These are phyloP conservation scores for Starmerella vaccinii DNA, from an alignment of 805 yeast genomes.

Conservation along the genomic window DNA sequence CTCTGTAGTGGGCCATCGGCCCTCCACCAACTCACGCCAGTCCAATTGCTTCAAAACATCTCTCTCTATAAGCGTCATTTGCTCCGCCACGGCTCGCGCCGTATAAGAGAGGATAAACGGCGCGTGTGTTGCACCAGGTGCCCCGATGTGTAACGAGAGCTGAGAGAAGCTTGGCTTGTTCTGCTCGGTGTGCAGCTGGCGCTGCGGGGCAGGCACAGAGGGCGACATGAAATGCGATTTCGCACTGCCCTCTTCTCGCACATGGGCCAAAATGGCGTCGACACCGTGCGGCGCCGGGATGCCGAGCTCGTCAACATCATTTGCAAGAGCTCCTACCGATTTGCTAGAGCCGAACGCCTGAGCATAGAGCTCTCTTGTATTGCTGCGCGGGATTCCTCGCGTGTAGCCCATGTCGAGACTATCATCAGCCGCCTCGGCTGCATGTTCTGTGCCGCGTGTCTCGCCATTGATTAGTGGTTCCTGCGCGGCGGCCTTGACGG, in stretches of 20 bases:
- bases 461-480: not conserved
- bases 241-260: not conserved
- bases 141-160: constrained; percentile 15
- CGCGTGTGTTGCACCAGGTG: constrained; percentile 40
- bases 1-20: constrained; percentile 57
- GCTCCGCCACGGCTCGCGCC: constrained; percentile 60
- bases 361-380: constrained; percentile 12
- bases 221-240: not conserved
- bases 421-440: not conserved
- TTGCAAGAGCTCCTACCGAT: not conserved
- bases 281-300: constrained; percentile 4
- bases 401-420: constrained; percentile 6
- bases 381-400: constrained; percentile 10
- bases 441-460: not conserved
- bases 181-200: not conserved
- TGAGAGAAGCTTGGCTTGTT: constrained; percentile 18
- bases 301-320: constrained; percentile 3
- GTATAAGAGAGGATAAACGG: constrained; percentile 72
- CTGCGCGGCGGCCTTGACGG: not conserved
- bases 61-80: constrained; percentile 74
- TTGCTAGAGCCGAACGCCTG: constrained; percentile 10
- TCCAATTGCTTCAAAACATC: constrained; percentile 78
- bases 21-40: constrained; percentile 79
- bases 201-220: not conserved
- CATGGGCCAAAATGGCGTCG: constrained; percentile 1